These are phyloP conservation scores for Omphalotus olearius DNA, from an alignment of 1,284 basidiomycete species.

Conservation along the genomic window DNA sequence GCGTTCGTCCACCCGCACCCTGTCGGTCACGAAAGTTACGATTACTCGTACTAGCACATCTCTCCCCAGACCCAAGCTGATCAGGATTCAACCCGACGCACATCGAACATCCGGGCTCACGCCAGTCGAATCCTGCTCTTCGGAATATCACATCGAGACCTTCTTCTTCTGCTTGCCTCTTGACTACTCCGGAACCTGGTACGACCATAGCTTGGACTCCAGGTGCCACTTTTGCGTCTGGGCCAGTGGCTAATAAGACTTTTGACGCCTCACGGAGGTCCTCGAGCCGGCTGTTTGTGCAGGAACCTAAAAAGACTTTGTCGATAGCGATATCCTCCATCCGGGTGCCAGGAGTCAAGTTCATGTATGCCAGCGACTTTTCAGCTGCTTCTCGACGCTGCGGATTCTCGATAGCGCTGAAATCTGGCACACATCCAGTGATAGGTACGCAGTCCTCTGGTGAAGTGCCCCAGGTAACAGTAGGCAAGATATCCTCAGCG, in stretches of 20 bases:
- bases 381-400: constrained; percentile 71
- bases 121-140: constrained; percentile 94
- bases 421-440: constrained; percentile 82
- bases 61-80: constrained; percentile 83
- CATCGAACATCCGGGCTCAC: constrained; percentile 97
- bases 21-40: constrained; percentile 95
- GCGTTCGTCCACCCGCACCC: constrained; percentile 88
- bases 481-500: constrained; percentile 88
- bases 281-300: constrained; percentile 96
- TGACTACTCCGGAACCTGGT: constrained; percentile 90
- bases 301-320: constrained; percentile 96
- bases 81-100: constrained; percentile 98
- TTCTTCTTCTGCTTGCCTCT: constrained; percentile 92
- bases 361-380: constrained; percentile 90
- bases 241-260: constrained; percentile 73
- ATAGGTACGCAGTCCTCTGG: constrained; percentile 91
- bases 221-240: constrained; percentile 73
- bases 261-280: constrained; percentile 88
- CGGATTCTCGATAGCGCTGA: constrained; percentile 59
- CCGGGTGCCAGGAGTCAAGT: constrained; percentile 44
- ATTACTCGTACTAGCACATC: constrained; percentile 94
- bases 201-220: constrained; percentile 91
- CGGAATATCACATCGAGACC: constrained; percentile 89
- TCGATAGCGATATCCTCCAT: constrained; percentile 87
- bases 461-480: constrained; percentile 94